Evolutionary conservation across 129 eudicot genomes (phyloP).

Genomic region (Artemisia argyi): DNA sequence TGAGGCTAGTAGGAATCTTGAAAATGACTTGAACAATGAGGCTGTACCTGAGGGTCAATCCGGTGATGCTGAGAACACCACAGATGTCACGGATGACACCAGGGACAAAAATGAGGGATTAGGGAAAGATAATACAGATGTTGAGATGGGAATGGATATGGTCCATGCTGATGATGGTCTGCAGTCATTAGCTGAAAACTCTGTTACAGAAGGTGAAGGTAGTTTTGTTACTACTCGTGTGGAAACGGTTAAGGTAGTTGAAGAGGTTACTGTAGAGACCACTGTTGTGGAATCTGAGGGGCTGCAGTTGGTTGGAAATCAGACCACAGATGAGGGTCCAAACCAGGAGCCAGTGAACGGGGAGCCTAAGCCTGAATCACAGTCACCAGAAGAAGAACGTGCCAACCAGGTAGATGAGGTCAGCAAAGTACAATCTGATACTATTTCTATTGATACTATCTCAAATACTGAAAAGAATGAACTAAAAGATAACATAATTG

Average conservation of each 20-base stretch:
- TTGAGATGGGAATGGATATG: slow-evolving; percentile 30
- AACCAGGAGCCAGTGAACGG: slow-evolving; percentile 35
- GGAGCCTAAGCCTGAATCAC: slow-evolving; percentile 35
- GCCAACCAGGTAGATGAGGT: slow-evolving; percentile 84
- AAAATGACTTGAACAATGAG: slow-evolving; percentile 21
- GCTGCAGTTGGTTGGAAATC: slow-evolving; percentile 6
- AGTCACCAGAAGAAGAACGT: slow-evolving; percentile 28
- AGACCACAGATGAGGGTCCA: slow-evolving; percentile 17
- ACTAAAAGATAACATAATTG: slow-evolving; percentile 72
- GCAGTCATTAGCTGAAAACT: slow-evolving; percentile 29
- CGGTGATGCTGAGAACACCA: slow-evolving; percentile 34
- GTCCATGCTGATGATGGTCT: slow-evolving; percentile 29
- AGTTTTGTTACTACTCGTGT: slow-evolving; percentile 23
- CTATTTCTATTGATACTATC: slow-evolving; percentile 78
- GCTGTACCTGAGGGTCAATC: slow-evolving; percentile 33
- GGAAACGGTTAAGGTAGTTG: slow-evolving; percentile 29
- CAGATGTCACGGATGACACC: slow-evolving; percentile 14
- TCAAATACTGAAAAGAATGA: slow-evolving; percentile 71
- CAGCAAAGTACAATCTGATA: slow-evolving; percentile 80
- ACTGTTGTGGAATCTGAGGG: slow-evolving; percentile 36
- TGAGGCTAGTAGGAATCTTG: slow-evolving; percentile 29
- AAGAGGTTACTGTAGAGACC: slow-evolving; percentile 35
- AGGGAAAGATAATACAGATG: slow-evolving; percentile 13
- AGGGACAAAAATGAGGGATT: not conserved
- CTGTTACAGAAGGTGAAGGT: slow-evolving; percentile 30